Percentiles rank a stretch among this genome's conserved stretches.
Conservation (phyloP, 1,139 yeast species). For the Scheffersomyces insectosa region DNA sequence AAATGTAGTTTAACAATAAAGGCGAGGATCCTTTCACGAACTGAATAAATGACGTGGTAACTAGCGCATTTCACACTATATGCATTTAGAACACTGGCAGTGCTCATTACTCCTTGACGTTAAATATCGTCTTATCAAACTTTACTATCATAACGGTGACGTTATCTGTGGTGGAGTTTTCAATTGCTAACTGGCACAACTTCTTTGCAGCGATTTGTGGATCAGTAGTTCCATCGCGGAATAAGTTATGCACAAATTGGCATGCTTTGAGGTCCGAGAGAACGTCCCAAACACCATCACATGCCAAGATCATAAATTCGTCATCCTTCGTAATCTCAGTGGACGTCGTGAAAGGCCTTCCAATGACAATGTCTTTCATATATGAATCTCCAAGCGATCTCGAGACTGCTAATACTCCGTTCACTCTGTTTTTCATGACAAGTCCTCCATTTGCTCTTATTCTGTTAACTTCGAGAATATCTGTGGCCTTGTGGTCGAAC, state of each 20-base stretch:
- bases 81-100: no score
- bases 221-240: conserved; percentile 24
- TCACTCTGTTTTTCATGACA: conserved; percentile 86
- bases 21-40: no score
- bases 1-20: no score
- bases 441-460: conserved; percentile 81
- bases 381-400: conserved; percentile 93
- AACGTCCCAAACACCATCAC: conserved; percentile 97
- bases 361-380: conserved; percentile 86
- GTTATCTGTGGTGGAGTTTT: conserved; percentile 83
- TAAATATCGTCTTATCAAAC: conserved; percentile 51
- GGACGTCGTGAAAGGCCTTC: conserved; percentile 89
- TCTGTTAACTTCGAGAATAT: conserved; percentile 71
- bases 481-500: conserved; percentile 94
- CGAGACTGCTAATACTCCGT: conserved; percentile 94
- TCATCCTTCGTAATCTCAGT: conserved; percentile 68
- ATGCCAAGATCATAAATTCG: conserved; percentile 80
- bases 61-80: no score
- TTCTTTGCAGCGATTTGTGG: conserved; percentile 69
- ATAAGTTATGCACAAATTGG: conserved; percentile 55
- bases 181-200: conserved; percentile 76
- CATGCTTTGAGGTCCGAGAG: conserved; percentile 81
- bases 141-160: conserved; percentile 88
- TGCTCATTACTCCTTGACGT: conserved; percentile 2
- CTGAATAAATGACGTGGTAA: no score